Conservation (phyloP, 768 basidiomycete genomes). For the Agaricus bisporus region DNA sequence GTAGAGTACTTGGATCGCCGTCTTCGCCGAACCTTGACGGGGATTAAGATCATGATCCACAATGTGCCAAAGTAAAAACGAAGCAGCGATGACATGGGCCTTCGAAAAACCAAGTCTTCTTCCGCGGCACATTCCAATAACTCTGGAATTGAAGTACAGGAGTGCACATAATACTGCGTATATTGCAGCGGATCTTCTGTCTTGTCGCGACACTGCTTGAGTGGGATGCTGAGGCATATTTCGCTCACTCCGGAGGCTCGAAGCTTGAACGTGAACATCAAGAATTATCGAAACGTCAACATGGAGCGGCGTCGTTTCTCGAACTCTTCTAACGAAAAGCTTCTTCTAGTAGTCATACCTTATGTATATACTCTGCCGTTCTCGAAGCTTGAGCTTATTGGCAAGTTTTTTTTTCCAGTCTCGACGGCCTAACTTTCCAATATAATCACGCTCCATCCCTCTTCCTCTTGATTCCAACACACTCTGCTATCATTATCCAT, state of each 20-base stretch:
- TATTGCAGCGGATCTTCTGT: too few species aligned
- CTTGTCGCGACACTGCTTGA: too few species aligned
- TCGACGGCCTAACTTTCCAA: conserved; percentile 7
- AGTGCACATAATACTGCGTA: too few species aligned
- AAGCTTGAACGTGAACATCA: neutral
- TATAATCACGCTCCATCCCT: neutral
- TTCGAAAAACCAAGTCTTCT: neutral
- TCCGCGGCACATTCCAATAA: neutral
- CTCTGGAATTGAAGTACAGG: neutral
- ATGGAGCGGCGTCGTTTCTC: neutral
- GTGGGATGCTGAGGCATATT: too few species aligned
- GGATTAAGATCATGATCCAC: neutral
- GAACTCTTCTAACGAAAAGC: neutral
- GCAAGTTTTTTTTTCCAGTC: neutral
- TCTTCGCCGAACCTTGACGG: neutral
- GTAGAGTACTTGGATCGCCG: neutral
- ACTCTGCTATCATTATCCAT: neutral
- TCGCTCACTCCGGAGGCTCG: neutral
- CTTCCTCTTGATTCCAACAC: neutral
- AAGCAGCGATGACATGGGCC: neutral
- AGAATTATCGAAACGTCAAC: neutral
- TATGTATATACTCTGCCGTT: neutral
- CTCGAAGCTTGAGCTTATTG: conserved; percentile 9
- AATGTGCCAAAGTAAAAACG: neutral
- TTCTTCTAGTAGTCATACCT: neutral